Evolutionary conservation across 1,284 basidiomycete genomes (phyloP).

Genomic region (Tilletia setariae): DNA sequence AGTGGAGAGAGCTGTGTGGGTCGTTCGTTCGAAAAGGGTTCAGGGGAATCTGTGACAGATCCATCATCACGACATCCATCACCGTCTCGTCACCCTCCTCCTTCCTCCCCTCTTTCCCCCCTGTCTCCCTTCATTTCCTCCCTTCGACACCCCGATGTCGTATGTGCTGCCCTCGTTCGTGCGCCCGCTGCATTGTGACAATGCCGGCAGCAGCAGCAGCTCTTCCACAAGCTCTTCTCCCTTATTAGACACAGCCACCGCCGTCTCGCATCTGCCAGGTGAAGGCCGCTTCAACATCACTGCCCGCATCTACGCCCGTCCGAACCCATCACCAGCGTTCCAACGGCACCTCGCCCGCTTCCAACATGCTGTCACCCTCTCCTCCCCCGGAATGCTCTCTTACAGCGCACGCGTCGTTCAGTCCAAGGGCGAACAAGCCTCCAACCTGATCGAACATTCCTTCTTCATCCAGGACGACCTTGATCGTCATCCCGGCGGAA

Average conservation of each 20-base stretch:
- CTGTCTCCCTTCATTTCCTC: neutral
- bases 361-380: conserved; percentile 39
- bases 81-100: neutral
- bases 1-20: no score
- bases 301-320: conserved; percentile 41
- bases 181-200: conserved; percentile 36
- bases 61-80: neutral
- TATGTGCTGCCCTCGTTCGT: conserved; percentile 34
- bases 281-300: conserved; percentile 46
- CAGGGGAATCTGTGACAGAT: neutral
- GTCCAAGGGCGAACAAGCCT: conserved; percentile 23
- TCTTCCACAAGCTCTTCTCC: neutral
- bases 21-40: neutral
- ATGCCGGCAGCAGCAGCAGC: conserved; percentile 13
- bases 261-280: conserved; percentile 37
- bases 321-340: conserved; percentile 42
- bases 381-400: conserved; percentile 45
- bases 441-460: conserved; percentile 48
- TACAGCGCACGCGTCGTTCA: conserved; percentile 44
- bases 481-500: conserved; percentile 33
- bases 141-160: conserved; percentile 29
- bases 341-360: conserved; percentile 40
- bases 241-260: conserved; percentile 15
- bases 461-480: conserved; percentile 46
- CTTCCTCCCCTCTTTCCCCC: neutral